These are phyloP conservation scores for Saccharomycopsis phalli DNA, from an alignment of 1,139 yeast genomes.

Conservation along the genomic window DNA sequence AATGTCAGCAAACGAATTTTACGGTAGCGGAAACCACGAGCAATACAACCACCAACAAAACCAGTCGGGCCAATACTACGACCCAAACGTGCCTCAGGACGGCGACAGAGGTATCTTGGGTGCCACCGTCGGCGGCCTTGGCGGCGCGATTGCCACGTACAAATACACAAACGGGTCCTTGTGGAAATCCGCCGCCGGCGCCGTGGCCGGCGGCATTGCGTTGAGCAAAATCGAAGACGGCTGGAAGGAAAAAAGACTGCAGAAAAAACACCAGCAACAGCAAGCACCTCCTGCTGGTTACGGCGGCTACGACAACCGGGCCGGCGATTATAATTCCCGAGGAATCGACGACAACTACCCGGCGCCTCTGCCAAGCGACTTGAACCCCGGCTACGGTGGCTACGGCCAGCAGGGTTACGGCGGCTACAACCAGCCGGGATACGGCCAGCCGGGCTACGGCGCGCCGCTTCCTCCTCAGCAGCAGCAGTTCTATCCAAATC, in stretches of 20 bases:
- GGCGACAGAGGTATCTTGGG: conserved; percentile 14
- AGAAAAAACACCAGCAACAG: neutral
- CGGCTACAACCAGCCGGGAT: neutral
- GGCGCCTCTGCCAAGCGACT: too few relatives aligned
- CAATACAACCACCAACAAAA: conserved; percentile 11
- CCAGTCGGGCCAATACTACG: conserved; percentile 21
- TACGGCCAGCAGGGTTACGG: too few relatives aligned
- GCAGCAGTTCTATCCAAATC: too few relatives aligned
- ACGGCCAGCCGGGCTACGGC: too few relatives aligned
- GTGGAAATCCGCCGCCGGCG: conserved; percentile 13
- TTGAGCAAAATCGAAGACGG: conserved; percentile 7
- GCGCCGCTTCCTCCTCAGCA: too few relatives aligned
- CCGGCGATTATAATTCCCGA: neutral
- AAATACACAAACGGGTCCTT: conserved; percentile 7
- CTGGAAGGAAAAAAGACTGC: conserved; percentile 6
- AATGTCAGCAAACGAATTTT: conserved; percentile 15
- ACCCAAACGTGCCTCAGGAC: conserved; percentile 10
- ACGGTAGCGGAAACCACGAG: conserved; percentile 2
- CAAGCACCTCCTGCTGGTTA: neutral
- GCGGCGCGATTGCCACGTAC: conserved; percentile 10
- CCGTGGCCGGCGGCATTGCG: conserved; percentile 12
- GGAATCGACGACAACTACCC: neutral
- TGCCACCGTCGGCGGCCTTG: conserved; percentile 8
- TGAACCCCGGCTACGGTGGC: too few relatives aligned
- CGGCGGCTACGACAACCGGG: neutral